Evolutionary conservation across 2,329 filamentous ascomycete species (phyloP).

Genomic region (Aspergillus calidoustus): DNA sequence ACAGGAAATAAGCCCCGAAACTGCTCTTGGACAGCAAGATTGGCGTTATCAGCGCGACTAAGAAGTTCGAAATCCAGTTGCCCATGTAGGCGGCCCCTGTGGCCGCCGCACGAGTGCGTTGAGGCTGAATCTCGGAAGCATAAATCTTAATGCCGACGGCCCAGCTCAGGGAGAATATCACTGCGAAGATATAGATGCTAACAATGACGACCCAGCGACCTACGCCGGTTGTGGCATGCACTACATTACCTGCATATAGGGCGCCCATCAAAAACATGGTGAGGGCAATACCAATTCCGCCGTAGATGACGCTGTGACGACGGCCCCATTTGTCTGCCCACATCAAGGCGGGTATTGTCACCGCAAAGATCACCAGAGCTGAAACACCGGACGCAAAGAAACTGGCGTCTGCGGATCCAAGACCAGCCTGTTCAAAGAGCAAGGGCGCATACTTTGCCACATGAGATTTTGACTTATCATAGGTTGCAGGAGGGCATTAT

Average conservation of each 20-base stretch:
- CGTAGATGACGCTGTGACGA: conserved; percentile 58
- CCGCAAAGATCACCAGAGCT: conserved; percentile 61
- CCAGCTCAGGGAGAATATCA: conserved; percentile 51
- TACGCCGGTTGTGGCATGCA: conserved; percentile 33
- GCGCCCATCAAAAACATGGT: conserved; percentile 42
- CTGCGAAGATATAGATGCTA: conserved; percentile 34
- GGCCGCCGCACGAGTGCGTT: conserved; percentile 58
- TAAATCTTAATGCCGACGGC: conserved; percentile 62
- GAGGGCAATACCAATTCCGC: conserved; percentile 55
- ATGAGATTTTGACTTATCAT: neutral
- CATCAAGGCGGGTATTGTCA: conserved; percentile 61
- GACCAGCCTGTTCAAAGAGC: conserved; percentile 64
- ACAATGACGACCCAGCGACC: conserved; percentile 39
- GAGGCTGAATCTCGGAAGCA: conserved; percentile 62
- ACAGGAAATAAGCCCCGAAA: conserved; percentile 54
- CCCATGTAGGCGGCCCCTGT: conserved; percentile 58
- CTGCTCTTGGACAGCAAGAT: conserved; percentile 49
- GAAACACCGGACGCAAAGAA: conserved; percentile 67
- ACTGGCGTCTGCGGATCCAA: conserved; percentile 57
- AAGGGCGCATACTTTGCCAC: conserved; percentile 60
- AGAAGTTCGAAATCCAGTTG: conserved; percentile 55
- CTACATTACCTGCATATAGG: conserved; percentile 38
- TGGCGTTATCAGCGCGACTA: conserved; percentile 52
- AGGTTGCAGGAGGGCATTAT: neutral
- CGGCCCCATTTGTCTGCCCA: conserved; percentile 63